phyloP scores from a whole-genome alignment of 768 basidiomycete species.

The Amanita subjunquillea region DNA sequence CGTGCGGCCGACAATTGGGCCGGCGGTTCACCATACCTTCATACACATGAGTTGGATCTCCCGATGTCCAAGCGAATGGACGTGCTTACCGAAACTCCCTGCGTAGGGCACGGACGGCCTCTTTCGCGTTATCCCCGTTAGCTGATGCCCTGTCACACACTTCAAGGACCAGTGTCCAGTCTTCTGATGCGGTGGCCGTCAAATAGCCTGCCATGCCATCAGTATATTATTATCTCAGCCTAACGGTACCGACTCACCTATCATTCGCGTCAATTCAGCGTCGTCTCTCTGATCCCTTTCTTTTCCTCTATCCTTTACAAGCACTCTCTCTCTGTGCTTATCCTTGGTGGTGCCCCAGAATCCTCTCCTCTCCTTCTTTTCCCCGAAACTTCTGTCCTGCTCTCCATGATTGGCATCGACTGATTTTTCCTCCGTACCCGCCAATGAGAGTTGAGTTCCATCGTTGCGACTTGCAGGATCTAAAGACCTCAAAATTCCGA shows the following conservation, averaged over 20 bases:
- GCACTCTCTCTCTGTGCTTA: conserved; percentile 18
- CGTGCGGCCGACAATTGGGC: conserved; percentile 71
- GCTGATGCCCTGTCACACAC: conserved; percentile 78
- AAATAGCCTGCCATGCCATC: conserved; percentile 41
- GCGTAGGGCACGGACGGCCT: conserved; percentile 72
- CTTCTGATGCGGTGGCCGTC: conserved; percentile 71
- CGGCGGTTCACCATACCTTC: conserved; percentile 64
- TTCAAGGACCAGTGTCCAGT: conserved; percentile 74
- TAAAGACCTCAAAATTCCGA: conserved; percentile 51
- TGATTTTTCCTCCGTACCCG: conserved; percentile 23
- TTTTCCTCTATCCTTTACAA: conserved; percentile 16
- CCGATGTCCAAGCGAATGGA: conserved; percentile 1
- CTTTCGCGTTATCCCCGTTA: conserved; percentile 66
- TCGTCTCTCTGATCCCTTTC: conserved; percentile 18
- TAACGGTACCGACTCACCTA: conserved; percentile 31
- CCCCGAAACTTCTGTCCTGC: conserved; percentile 12
- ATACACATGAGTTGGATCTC: conserved; percentile 1
- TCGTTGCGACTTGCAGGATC: conserved; percentile 36
- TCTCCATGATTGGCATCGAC: conserved; percentile 23
- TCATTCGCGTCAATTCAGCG: conserved; percentile 59
- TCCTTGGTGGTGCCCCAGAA: conserved; percentile 40
- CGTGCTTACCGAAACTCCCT: conserved; percentile 69
- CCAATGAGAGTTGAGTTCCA: conserved; percentile 16
- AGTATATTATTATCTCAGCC: not conserved
- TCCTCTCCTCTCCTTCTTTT: conserved; percentile 42